Evolutionary conservation across 345 rosid genomes (phyloP), one percentile per base, ranked within the genome.

Genomic region (Camelina hispida): DNA sequence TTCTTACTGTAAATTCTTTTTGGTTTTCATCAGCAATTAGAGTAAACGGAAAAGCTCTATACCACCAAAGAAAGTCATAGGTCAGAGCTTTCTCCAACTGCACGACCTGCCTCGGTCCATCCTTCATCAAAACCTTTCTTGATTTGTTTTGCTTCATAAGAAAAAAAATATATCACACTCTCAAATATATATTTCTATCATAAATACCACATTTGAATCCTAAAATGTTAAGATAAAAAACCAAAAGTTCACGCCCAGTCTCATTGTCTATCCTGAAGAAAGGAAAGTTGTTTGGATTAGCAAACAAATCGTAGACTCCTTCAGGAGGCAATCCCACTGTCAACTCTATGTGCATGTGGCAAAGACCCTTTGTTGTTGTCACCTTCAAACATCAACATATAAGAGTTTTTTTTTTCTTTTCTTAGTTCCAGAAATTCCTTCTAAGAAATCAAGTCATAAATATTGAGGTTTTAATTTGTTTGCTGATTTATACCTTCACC

Each of bases 231-330:
- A 43, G 30, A 5, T 6, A 13, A 6, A 38, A 38, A 51, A 54
- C 72, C 71, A 71, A 16, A 34, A 20, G 66, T 40, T 52, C 17
- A 30, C 51, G 51, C 40, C 85, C 94, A 15, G n/a, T 6, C 89
- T 88, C 51, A 8, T 46, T 80, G 70, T 88, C 83, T 69, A 81
- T 87, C 79, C 84, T 82, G 84, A 92, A 92, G 54, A 89, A 88
- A 50, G 88, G 81, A 73, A 76, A 76, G 61, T 86, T 84, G 57
- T 84, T 83, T 15, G 91, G 91, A 40, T 68, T 40, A 78, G 90
- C 83, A 9, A 88, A 84, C 30, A 89, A 80, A 44, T 91, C 67
- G 58, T 78, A 88, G 32, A 85, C 86, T 1, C 85, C 86, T 81
- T 86, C 91, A 3, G 96, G 96, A 12, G 85, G 13, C 7, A 23